Percentiles rank a stretch among this genome's conserved stretches.
Evolutionary conservation across 2,329 filamentous ascomycete species (phyloP).

Genomic region (Thielaviopsis musarum): DNA sequence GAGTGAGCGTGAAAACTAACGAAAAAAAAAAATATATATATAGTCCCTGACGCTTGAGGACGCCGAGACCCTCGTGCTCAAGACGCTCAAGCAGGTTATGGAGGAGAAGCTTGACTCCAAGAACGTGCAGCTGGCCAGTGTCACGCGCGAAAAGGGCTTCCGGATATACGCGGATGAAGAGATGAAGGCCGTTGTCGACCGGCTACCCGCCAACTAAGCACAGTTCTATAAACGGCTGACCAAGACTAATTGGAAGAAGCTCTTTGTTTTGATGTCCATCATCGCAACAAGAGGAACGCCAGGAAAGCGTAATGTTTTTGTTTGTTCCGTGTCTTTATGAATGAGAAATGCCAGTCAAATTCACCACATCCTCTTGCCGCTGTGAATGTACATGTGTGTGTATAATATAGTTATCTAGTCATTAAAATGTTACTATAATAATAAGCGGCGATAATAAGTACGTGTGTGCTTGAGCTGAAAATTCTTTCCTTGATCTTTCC

Average conservation of each 20-base stretch:
- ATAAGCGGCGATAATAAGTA: not conserved
- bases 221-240: not conserved
- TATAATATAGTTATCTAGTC: not conserved
- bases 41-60: slow-evolving; percentile 79
- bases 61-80: slow-evolving; percentile 86
- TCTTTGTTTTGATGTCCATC: not conserved
- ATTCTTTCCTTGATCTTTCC: not conserved
- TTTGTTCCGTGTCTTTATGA: slow-evolving; percentile 3
- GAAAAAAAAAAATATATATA: not conserved
- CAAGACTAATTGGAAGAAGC: not conserved
- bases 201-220: slow-evolving; percentile 50
- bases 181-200: slow-evolving; percentile 83
- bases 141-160: slow-evolving; percentile 95
- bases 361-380: not conserved
- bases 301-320: not conserved
- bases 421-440: not conserved
- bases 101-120: slow-evolving; percentile 98
- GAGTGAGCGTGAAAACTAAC: not conserved
- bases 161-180: slow-evolving; percentile 96
- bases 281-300: not conserved
- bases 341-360: slow-evolving; percentile 4
- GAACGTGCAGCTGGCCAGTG: slow-evolving; percentile 95
- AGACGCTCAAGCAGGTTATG: slow-evolving; percentile 99
- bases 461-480: not conserved
- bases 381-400: too few relatives aligned